These are phyloP conservation scores for Hysterangium stoloniferum DNA, from an alignment of 768 basidiomycete genomes.

Conservation along the genomic window DNA sequence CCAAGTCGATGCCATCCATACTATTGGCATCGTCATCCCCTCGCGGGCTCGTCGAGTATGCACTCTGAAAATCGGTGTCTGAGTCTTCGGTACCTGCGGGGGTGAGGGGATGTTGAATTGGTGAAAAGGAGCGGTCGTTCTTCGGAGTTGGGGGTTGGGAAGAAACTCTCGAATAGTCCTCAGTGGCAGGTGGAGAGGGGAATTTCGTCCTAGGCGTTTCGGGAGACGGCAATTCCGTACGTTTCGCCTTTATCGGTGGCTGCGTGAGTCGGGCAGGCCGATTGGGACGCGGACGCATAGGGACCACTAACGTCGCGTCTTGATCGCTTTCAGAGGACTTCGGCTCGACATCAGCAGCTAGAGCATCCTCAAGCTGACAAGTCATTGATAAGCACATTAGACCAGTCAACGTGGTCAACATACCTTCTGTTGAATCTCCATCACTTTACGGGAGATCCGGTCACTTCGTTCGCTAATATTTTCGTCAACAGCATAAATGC, in stretches of 20 bases:
- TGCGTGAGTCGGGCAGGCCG: slow-evolving; percentile 6
- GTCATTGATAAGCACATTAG: slow-evolving; percentile 8
- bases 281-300: slow-evolving; percentile 7
- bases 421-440: slow-evolving; percentile 89
- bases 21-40: slow-evolving; percentile 28
- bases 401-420: slow-evolving; percentile 17
- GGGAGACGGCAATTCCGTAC: slow-evolving; percentile 7
- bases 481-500: slow-evolving; percentile 81
- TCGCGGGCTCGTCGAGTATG: slow-evolving; percentile 70
- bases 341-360: slow-evolving; percentile 33
- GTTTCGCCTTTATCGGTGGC: not conserved
- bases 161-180: slow-evolving; percentile 3
- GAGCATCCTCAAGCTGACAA: slow-evolving; percentile 63
- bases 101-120: slow-evolving; percentile 12
- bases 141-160: slow-evolving; percentile 11
- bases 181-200: not conserved
- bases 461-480: slow-evolving; percentile 81
- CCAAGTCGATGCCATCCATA: slow-evolving; percentile 19
- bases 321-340: slow-evolving; percentile 10
- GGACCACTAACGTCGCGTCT: slow-evolving; percentile 27
- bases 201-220: slow-evolving; percentile 10
- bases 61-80: slow-evolving; percentile 83
- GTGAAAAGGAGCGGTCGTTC: not conserved
- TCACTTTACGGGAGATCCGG: slow-evolving; percentile 79
- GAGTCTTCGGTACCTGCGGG: slow-evolving; percentile 54